These are phyloP conservation scores for Thermothelomyces thermophilus DNA, from an alignment of 2,329 filamentous ascomycete genomes.

Conservation along the genomic window DNA sequence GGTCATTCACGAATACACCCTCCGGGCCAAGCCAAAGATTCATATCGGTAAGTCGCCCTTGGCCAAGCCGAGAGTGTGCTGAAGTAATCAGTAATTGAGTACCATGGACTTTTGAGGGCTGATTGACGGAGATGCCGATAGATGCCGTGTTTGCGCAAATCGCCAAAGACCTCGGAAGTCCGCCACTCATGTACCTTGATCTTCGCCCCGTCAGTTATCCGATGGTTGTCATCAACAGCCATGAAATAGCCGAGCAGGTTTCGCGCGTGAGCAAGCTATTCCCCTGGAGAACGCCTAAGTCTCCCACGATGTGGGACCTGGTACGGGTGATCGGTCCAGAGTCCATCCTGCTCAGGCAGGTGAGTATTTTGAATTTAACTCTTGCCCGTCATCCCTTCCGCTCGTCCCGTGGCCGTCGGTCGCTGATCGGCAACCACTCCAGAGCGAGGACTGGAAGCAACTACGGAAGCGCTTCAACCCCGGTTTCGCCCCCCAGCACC, in stretches of 20 bases:
- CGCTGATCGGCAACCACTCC: background rate
- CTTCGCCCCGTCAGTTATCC: slow-evolving; percentile 31
- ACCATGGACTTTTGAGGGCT: slow-evolving; percentile 3
- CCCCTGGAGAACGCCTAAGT: slow-evolving; percentile 31
- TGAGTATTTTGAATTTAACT: background rate
- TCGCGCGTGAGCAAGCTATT: slow-evolving; percentile 29
- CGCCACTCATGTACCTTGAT: slow-evolving; percentile 32
- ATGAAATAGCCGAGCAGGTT: slow-evolving; percentile 35
- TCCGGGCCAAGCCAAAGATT: background rate
- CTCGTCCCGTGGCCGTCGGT: no score
- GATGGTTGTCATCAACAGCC: slow-evolving; percentile 29
- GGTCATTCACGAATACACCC: slow-evolving; percentile 15
- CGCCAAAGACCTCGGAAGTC: slow-evolving; percentile 27
- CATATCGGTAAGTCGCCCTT: slow-evolving; percentile 15
- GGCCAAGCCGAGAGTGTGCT: background rate
- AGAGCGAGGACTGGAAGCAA: slow-evolving; percentile 29
- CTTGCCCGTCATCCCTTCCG: background rate
- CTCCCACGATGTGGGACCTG: slow-evolving; percentile 26
- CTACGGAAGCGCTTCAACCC: slow-evolving; percentile 33
- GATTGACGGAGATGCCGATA: background rate
- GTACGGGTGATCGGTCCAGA: slow-evolving; percentile 23
- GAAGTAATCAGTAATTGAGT: no score
- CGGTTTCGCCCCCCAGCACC: slow-evolving; percentile 34
- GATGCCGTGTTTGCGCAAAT: slow-evolving; percentile 28
- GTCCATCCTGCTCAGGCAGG: slow-evolving; percentile 23